Base-by-base conservation (phyloP, 23 red algal species). In the Gracilariopsis chorda region DNA sequence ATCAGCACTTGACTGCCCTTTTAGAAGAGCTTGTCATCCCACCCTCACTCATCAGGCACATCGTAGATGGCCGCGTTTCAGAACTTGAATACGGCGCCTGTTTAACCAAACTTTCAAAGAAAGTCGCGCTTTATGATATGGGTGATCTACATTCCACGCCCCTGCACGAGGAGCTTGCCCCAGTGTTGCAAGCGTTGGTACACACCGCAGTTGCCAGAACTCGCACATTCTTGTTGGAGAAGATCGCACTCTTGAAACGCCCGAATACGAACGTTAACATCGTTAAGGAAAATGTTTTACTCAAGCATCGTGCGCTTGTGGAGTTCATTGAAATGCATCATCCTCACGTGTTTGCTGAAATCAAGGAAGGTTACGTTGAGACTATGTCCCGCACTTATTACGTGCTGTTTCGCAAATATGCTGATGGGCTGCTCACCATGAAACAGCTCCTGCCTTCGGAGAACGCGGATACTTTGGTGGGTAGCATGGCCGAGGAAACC, bases 261-360 rank as follows among this genome's bases (percentile, higher is more conserved):
- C 97, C 97, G 13, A 95, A 99, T 79, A 99, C 97, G 33, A 99
- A 99, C 69, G 86, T 99, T 12, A 91, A 96, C 43, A 99, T 99
- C 71, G 77, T 99, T 47, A 94, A 99, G 77, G 86, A 99, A 57
- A 96, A 94, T 40, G 90, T 99, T 17, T 65, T 99, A 37, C 24
- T 96, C 28, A 94, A 86, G 80, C 84, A 99, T 71, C 51, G 80
- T 41, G 72, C 87, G 6, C 83, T 94, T 7, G 76, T 95, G 34
- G 79, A 92, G 63, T 99, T 99, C 82, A 49, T 99, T 62, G 90
- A 93, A 75, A 49, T 94, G 25, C 87, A 91, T 46, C 52, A 90
- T 19, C 52, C 78, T n/a, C 36, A 52, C 12, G 63, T 81, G 16
- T 94, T 92, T 77, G 73, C 83, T 55, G 93, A 94, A 30, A 83